Evolutionary conservation across 257 asterid species (phyloP).

Genomic region (Solanum raphanifolium): DNA sequence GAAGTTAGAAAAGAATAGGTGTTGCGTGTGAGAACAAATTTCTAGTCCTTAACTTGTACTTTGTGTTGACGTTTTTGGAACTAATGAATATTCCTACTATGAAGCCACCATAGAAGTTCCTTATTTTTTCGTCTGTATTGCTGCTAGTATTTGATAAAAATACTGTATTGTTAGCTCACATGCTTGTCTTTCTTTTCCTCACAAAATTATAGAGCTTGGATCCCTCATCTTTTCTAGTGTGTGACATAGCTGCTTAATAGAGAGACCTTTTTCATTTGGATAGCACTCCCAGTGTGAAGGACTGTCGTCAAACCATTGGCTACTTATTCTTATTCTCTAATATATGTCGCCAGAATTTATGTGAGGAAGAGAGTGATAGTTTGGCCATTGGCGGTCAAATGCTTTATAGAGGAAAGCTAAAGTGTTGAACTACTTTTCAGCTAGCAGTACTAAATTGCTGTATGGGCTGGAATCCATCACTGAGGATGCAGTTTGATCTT

Average conservation of each 20-base stretch:
- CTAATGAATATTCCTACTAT: background rate
- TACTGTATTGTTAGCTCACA: background rate
- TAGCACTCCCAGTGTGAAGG: background rate
- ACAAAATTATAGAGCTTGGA: background rate
- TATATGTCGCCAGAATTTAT: background rate
- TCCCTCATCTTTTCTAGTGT: background rate
- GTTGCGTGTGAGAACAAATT: background rate
- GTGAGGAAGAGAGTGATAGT: background rate
- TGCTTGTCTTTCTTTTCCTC: background rate
- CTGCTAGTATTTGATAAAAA: background rate
- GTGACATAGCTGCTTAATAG: background rate
- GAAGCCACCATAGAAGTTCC: background rate
- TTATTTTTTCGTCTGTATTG: background rate
- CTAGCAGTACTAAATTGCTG: background rate
- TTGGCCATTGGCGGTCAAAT: background rate
- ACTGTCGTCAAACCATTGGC: background rate
- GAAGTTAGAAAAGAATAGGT: background rate
- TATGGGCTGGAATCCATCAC: background rate
- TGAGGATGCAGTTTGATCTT: background rate
- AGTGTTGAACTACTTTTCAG: background rate
- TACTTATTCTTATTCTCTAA: background rate
- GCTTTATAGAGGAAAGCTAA: background rate
- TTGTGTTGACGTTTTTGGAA: background rate
- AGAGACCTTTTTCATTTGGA: background rate
- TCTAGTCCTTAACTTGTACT: background rate